Percentiles rank a stretch among this genome's conserved stretches.
Evolutionary conservation across 140 eudicot species (phyloP).

Genomic region (Bidens hawaiensis): DNA sequence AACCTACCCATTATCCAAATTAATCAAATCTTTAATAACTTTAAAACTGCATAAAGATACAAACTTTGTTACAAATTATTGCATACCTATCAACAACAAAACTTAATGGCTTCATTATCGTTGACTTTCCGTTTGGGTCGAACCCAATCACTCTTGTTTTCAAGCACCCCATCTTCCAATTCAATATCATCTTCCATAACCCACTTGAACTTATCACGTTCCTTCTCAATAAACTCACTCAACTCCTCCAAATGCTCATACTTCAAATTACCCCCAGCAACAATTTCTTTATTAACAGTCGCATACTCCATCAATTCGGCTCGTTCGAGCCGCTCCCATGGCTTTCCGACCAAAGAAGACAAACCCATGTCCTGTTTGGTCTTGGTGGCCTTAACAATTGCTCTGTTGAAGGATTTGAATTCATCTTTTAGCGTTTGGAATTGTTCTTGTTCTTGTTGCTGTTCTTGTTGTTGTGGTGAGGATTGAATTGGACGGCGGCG

Average conservation of each 20-base stretch:
- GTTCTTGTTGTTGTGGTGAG: slow-evolving; percentile 34
- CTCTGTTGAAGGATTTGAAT: slow-evolving; percentile 55
- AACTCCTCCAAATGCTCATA: slow-evolving; percentile 64
- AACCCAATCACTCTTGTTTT: slow-evolving; percentile 30
- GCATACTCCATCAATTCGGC: slow-evolving; percentile 55
- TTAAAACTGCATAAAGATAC: too few species aligned
- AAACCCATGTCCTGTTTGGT: slow-evolving; percentile 18
- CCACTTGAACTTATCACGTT: slow-evolving; percentile 58
- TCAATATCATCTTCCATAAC: slow-evolving; percentile 82
- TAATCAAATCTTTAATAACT: too few species aligned
- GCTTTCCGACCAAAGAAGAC: slow-evolving; percentile 57
- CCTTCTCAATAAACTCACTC: slow-evolving; percentile 65
- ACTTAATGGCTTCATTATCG: slow-evolving; percentile 59
- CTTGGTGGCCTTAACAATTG: slow-evolving; percentile 22
- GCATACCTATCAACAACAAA: slow-evolving; percentile 67
- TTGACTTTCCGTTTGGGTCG: slow-evolving; percentile 35
- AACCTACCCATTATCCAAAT: too few species aligned
- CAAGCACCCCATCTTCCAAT: slow-evolving; percentile 36
- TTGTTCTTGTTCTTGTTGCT: slow-evolving; percentile 40
- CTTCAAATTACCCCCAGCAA: slow-evolving; percentile 43
- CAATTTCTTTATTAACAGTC: slow-evolving; percentile 30
- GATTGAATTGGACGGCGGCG: slow-evolving; percentile 39
- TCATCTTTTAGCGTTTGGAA: slow-evolving; percentile 60
- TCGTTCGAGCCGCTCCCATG: slow-evolving; percentile 80
- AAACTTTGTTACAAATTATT: too few species aligned